A percentile compares a stretch with the other conserved stretches of the same genome.
These are phyloP conservation scores for Fusarium caatingaense DNA, from an alignment of 2,329 filamentous ascomycete genomes.

Conservation along the genomic window DNA sequence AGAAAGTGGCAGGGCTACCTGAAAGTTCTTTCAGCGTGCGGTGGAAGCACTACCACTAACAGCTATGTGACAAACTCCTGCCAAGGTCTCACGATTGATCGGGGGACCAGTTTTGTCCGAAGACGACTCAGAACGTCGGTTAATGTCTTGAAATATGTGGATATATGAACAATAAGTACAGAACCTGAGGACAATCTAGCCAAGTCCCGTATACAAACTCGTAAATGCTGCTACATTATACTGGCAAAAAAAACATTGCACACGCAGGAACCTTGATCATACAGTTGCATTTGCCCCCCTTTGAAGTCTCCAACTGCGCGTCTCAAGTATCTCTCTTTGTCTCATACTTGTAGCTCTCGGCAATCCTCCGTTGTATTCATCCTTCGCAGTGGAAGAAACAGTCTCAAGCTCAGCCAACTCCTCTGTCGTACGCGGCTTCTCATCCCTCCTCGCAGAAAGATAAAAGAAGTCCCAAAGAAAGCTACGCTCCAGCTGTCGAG, in stretches of 20 bases:
- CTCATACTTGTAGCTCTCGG: constrained; percentile 26
- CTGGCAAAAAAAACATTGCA: neutral
- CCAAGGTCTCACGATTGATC: too few species aligned
- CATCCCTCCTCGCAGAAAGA: constrained; percentile 52
- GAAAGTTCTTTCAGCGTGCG: neutral
- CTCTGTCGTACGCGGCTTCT: constrained; percentile 36
- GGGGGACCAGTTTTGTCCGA: neutral
- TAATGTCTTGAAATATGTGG: neutral
- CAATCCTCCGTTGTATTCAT: constrained; percentile 5
- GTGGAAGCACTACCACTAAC: neutral
- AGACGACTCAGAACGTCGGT: neutral
- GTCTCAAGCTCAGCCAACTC: constrained; percentile 37
- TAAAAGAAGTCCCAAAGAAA: constrained; percentile 59
- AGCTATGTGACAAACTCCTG: too few species aligned
- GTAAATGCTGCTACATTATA: neutral
- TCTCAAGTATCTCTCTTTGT: constrained; percentile 41
- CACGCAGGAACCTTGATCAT: neutral
- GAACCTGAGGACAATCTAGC: neutral
- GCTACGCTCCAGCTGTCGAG: constrained; percentile 55
- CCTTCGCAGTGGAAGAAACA: constrained; percentile 35
- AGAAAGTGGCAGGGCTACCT: neutral
- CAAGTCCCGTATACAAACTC: neutral
- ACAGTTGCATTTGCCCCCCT: constrained; percentile 15
- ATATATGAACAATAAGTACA: neutral
- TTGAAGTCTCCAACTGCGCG: constrained; percentile 42